Evolutionary conservation across 1,139 yeast species (phyloP), one percentile per base, ranked within the genome.

Genomic region (Starmera stellimalicola): DNA sequence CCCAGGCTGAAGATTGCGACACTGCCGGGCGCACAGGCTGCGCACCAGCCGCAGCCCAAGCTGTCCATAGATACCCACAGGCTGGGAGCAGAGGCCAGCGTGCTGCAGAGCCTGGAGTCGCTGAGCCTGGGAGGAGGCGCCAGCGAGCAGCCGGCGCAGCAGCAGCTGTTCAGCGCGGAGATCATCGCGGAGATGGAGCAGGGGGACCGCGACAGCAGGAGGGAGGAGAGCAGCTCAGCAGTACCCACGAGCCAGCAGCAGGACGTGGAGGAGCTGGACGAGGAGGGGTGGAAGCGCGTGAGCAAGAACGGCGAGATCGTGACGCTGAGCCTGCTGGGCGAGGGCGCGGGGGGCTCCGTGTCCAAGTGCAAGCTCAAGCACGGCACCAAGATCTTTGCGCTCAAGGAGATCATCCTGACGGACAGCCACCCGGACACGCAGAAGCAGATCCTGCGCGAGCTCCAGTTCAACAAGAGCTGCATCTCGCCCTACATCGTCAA

Each of bases 311-410:
- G 70, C 29, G 68, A 69, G 26, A 80, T 84, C 31, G 61, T 68
- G 6, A 81, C 78, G 34, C 47, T 87, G 27, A 76, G 77, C 22
- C 67, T 74, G 27, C 58, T 91, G 14, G 98, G 98, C 14, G 97
- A 91, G 60, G 98, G 98, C 12, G 81, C 83, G 29, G 95, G 96
- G 9, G 98, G 98, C 2, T 70, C 85, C 15, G 98, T 91, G 9
- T 70, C 80, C 17, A 75, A 84, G 51, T 91, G 97, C 55, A 63
- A 60, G 42, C 60, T 80, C 30, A 62, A 62, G 37, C 54, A 65
- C 29, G 74, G 77, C 7, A 46, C 54, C 26, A 74, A 73, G 24
- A 64, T 87, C 4, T 88, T 91, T 68, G 98, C 98, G 0, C 60
- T 91, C 38, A 91, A 91, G 57, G 68, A 79, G n/a, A 80, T 80